These are phyloP conservation scores for Suillus fuscotomentosus DNA, from an alignment of 768 basidiomycete species.

Conservation along the genomic window DNA sequence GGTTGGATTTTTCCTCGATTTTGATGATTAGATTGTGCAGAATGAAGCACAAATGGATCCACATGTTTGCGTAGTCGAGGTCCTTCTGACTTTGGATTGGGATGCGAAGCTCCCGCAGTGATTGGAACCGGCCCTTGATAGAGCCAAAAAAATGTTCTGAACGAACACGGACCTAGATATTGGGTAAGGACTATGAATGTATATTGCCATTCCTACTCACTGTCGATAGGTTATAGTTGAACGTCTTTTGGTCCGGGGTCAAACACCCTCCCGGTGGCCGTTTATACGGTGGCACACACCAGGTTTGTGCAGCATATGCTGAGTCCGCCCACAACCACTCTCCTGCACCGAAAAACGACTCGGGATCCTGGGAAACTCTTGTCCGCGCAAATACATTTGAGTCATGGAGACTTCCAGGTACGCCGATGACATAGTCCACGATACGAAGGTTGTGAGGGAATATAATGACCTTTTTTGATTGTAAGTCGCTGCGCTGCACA, in stretches of 20 bases:
- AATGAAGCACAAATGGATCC: background rate
- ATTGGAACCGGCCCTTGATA: constrained; percentile 3
- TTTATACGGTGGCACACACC: constrained; percentile 1
- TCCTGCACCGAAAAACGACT: constrained; percentile 4
- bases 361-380: background rate
- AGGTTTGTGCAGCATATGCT: constrained; percentile 9
- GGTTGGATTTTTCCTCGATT: no score
- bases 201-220: background rate
- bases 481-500: background rate
- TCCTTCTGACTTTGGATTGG: background rate
- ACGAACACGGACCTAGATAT: background rate
- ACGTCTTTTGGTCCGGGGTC: background rate
- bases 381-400: constrained; percentile 4
- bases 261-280: background rate
- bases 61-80: background rate
- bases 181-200: background rate
- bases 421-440: constrained; percentile 10
- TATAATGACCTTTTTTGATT: constrained; percentile 5
- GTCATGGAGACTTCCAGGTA: constrained; percentile 14
- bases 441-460: constrained; percentile 13
- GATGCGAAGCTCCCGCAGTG: background rate
- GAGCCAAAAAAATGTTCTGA: background rate
- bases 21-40: no score
- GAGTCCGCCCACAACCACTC: constrained; percentile 15
- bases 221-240: background rate